A percentile compares a stretch with the other conserved stretches of the same genome.
Conservation (phyloP, 257 asterid genomes). For the Petunia secreta region DNA sequence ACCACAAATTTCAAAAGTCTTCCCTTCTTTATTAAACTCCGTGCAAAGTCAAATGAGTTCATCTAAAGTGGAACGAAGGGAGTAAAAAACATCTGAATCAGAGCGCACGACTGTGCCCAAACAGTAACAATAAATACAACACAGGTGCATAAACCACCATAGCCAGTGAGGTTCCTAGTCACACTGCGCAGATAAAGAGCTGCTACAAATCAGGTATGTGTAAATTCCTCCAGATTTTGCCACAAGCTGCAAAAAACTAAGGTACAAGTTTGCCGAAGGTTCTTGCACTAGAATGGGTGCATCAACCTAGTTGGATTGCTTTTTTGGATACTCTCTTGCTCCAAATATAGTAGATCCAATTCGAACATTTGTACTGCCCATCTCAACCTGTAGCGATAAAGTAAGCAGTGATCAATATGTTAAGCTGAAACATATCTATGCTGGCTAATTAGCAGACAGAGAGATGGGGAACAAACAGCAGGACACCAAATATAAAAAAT, state of each 20-base stretch:
- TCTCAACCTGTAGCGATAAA: slow-evolving; percentile 73
- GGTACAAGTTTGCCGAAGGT: background rate
- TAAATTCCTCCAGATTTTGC: background rate
- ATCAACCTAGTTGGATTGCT: slow-evolving; percentile 36
- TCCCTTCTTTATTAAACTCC: no score
- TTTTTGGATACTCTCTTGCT: slow-evolving; percentile 80
- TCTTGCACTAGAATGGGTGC: background rate
- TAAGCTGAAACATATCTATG: background rate
- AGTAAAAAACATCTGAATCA: background rate
- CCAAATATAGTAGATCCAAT: slow-evolving; percentile 98
- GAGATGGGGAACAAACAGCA: background rate
- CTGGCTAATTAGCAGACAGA: background rate
- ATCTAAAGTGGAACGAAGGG: no score
- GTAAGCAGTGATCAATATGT: background rate
- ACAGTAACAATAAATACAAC: background rate
- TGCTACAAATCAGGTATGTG: background rate
- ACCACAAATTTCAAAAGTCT: no score
- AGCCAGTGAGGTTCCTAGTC: background rate
- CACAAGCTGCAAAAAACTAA: background rate
- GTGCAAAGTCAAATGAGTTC: no score
- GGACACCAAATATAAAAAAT: background rate
- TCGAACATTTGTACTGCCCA: slow-evolving; percentile 96
- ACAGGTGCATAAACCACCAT: background rate
- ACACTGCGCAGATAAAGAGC: background rate
- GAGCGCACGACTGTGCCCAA: background rate